phyloP scores from a whole-genome alignment of 1,139 yeast genomes.

The Arxiozyma slooffiae region DNA sequence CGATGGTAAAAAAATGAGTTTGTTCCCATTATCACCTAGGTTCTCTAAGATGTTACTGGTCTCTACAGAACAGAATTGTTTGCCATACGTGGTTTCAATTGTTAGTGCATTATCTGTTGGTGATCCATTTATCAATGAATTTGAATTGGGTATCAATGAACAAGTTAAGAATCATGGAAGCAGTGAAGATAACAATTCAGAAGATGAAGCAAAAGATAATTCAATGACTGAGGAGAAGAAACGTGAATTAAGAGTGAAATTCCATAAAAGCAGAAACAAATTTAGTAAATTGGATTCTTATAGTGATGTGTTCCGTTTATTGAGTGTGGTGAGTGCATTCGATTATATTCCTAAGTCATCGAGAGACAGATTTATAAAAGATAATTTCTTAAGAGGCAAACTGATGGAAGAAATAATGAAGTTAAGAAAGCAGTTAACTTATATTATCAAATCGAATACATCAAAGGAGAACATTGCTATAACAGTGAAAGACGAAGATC shows the following conservation, averaged over 20 bases:
- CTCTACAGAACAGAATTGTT: constrained; percentile 78
- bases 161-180: constrained; percentile 20
- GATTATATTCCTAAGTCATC: constrained; percentile 58
- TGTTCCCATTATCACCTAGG: constrained; percentile 89
- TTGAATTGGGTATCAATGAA: constrained; percentile 50
- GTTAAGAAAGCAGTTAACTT: constrained; percentile 66
- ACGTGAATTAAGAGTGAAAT: constrained; percentile 41
- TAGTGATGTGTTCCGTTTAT: constrained; percentile 64
- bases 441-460: constrained; percentile 60
- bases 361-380: constrained; percentile 39
- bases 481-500: constrained; percentile 38
- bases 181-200: constrained; percentile 21
- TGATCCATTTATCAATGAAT: constrained; percentile 72
- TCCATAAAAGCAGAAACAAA: constrained; percentile 44
- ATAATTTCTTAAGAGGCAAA: constrained; percentile 56
- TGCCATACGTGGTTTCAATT: constrained; percentile 78
- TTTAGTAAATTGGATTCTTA: constrained; percentile 60
- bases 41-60: constrained; percentile 82
- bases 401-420: constrained; percentile 78
- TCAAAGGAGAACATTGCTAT: constrained; percentile 50
- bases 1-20: constrained; percentile 75
- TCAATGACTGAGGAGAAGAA: constrained; percentile 30
- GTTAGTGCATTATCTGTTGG: constrained; percentile 93
- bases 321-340: constrained; percentile 81
- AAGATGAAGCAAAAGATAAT: constrained; percentile 29